These are phyloP conservation scores for Astragalus membranaceus DNA, from an alignment of 306 rosid species.

Conservation along the genomic window DNA sequence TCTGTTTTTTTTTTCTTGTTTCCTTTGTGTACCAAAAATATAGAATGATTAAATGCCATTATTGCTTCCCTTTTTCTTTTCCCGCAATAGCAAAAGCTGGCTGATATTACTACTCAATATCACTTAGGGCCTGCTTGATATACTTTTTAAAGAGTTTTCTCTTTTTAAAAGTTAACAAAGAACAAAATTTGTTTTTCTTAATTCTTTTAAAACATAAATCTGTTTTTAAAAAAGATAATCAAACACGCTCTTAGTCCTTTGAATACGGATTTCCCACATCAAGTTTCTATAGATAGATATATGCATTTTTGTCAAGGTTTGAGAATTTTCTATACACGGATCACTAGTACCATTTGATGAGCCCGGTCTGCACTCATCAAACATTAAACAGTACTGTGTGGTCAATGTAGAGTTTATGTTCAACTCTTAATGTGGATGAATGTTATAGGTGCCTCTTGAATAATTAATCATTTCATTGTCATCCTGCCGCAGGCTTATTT, in stretches of 20 bases:
- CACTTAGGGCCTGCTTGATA: neutral
- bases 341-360: neutral
- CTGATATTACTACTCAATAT: neutral
- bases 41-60: neutral
- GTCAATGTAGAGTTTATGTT: neutral
- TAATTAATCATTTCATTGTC: neutral
- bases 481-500: conserved; percentile 40
- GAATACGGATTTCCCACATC: neutral
- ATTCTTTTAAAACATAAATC: too few species aligned
- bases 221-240: too few species aligned
- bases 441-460: conserved; percentile 4
- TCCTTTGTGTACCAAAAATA: neutral
- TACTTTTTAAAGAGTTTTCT: too few species aligned
- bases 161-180: too few species aligned
- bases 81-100: neutral
- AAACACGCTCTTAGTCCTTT: neutral
- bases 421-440: neutral
- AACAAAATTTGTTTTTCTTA: too few species aligned
- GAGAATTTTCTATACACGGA: neutral
- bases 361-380: neutral
- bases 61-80: neutral
- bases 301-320: neutral
- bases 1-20: too few species aligned
- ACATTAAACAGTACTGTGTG: neutral
- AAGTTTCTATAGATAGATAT: neutral